Conservation (phyloP, 768 basidiomycete species). For the Pleurotus platypus region DNA sequence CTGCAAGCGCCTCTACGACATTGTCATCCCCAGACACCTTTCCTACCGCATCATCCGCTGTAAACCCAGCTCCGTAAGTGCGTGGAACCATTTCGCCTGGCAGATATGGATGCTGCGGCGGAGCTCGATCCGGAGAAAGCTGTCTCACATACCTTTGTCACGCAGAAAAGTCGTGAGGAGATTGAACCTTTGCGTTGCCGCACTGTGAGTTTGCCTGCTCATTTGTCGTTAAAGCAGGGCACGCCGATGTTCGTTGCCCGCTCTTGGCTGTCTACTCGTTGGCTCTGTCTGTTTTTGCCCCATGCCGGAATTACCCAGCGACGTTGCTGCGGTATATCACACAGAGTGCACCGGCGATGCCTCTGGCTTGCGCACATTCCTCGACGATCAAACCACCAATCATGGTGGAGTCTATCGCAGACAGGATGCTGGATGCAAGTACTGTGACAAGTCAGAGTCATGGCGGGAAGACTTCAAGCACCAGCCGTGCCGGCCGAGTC, state of each 20-base stretch:
- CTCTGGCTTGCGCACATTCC: no score
- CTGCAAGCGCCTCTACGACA: slow-evolving; percentile 48
- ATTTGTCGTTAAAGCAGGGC: neutral
- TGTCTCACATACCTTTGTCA: no score
- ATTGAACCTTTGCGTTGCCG: neutral
- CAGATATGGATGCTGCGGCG: no score
- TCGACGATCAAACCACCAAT: no score
- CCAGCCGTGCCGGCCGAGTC: slow-evolving; percentile 6
- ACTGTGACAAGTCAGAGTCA: no score
- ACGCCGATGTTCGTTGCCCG: neutral
- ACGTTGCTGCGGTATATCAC: neutral
- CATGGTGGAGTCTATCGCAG: neutral
- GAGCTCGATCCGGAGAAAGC: no score
- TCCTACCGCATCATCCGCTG: slow-evolving; percentile 58
- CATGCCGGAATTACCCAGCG: neutral
- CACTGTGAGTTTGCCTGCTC: neutral
- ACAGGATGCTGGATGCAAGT: no score
- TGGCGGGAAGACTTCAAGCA: neutral
- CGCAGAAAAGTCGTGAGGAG: neutral
- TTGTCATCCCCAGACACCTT: slow-evolving; percentile 61
- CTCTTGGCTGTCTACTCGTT: neutral
- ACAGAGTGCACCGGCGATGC: no score
- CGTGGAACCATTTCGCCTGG: slow-evolving; percentile 59
- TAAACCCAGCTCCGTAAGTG: slow-evolving; percentile 53
- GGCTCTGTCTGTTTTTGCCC: neutral